phyloP scores from a whole-genome alignment of 2,329 filamentous ascomycete genomes.

The Apiospora phragmitis region DNA sequence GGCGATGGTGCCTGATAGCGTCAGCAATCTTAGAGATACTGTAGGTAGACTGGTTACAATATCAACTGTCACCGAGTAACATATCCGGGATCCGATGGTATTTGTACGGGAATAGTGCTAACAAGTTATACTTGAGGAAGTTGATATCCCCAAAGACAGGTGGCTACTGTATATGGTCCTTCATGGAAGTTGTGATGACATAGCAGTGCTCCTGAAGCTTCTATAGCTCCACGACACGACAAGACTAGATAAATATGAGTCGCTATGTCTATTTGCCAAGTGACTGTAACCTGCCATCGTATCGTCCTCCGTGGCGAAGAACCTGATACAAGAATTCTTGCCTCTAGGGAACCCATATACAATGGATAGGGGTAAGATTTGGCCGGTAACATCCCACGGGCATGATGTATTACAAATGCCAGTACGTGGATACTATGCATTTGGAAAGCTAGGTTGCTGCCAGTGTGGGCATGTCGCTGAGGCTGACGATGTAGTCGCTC shows the following conservation, averaged over 20 bases:
- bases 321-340: neutral
- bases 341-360: neutral
- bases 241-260: neutral
- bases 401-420: neutral
- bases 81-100: neutral
- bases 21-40: neutral
- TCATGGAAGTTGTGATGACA: neutral
- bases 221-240: neutral
- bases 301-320: neutral
- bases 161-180: neutral
- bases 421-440: neutral
- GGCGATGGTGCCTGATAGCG: neutral
- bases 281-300: neutral
- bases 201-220: neutral
- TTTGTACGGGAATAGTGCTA: neutral
- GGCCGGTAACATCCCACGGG: neutral
- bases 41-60: neutral
- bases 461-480: neutral
- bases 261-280: neutral
- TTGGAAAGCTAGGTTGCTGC: neutral
- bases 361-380: neutral
- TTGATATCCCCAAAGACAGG: neutral
- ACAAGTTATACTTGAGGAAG: neutral
- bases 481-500: neutral
- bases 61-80: neutral